Base-by-base conservation (phyloP, 1,139 yeast species). In the Saccharomyces hybrid region DNA sequence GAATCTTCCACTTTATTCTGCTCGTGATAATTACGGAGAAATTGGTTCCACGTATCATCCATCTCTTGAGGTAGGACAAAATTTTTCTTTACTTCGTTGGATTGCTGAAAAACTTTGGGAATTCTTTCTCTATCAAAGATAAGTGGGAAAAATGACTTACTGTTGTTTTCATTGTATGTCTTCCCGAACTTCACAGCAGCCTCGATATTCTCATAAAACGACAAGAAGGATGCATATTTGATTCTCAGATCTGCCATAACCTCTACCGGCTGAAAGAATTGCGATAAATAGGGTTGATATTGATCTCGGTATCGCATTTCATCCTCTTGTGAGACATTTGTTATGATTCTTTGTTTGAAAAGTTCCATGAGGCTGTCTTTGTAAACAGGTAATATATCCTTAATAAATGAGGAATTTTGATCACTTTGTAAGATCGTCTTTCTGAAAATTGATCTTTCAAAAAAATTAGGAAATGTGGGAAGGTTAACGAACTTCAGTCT, bases 1-100 rank as follows among this genome's bases (percentile, higher is more conserved):
- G 48, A 48, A 27, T 56, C 56, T 4, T 49, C 44, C 8, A 29
- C 27, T 20, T 55, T 56, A 47, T 64, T 68, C 42, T 56, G 61
- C 0, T 54, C 52, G 3, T 56, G 46, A 6, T 16, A 38, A 8
- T 20, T 16, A 16, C 13, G 20, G 16, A 38, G n/a, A 44, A 63
- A 67, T 0, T 57, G 49, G 27, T 64, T 62, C 74, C 74, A 71
- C 1, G 58, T 51, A 8, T 46, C 52, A 41, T 56, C 49, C 48
- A 67, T 52, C 23, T 56, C 56, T 11, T 44, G 28, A 0, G 70
- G 68, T 48, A 67, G 32, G 20, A 41, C 50, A 3, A 57, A 26
- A 16, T 51, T 53, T 14, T 54, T 56, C 14, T 53, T 46, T 2
- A 49, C 46, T 8, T 48, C 55, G 25, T 38, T 16, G 3, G 44